phyloP scores from a whole-genome alignment of 306 rosid species.

The Cicer bijugum region DNA sequence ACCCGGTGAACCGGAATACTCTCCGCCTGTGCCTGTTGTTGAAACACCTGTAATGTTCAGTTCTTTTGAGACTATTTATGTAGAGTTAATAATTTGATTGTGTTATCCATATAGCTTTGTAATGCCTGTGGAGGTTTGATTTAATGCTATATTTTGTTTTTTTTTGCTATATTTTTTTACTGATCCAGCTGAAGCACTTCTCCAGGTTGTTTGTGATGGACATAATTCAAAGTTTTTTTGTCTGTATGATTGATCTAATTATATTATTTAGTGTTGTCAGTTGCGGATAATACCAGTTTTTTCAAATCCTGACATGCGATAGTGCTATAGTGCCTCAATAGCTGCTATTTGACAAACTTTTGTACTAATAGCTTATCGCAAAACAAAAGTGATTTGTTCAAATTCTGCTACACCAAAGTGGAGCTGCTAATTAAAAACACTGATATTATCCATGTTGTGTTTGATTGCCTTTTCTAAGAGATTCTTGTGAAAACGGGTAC shows the following conservation, averaged over 20 bases:
- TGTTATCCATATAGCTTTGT: constrained; percentile 4
- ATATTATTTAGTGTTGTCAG: background rate
- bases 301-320: too few species aligned
- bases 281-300: too few species aligned
- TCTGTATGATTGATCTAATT: background rate
- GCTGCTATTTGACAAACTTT: too few species aligned
- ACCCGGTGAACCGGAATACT: constrained; percentile 82
- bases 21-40: constrained; percentile 68
- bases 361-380: too few species aligned
- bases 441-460: constrained; percentile 2
- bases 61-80: constrained; percentile 24
- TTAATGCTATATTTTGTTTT: background rate
- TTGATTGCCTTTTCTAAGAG: constrained; percentile 8
- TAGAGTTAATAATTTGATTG: background rate
- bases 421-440: too few species aligned
- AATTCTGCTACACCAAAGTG: too few species aligned
- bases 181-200: background rate
- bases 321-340: too few species aligned
- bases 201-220: background rate
- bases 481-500: constrained; percentile 9
- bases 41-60: constrained; percentile 78
- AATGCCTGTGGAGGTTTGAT: constrained; percentile 2
- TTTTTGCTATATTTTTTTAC: background rate
- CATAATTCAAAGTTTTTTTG: background rate
- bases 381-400: too few species aligned